These are phyloP conservation scores for Solanum chacoense DNA, from an alignment of 305 asterid genomes.

Conservation along the genomic window DNA sequence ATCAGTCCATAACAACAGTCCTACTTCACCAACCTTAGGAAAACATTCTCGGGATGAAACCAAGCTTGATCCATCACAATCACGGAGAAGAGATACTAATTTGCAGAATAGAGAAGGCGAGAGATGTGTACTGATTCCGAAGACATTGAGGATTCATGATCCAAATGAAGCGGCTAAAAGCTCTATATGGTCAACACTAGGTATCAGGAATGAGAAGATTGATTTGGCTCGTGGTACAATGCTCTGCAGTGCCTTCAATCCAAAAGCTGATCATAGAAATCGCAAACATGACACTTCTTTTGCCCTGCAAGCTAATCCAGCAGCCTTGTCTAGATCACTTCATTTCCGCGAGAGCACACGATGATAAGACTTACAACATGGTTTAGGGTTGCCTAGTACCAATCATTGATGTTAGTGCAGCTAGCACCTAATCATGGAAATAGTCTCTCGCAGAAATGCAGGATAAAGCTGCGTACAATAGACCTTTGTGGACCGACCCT, in stretches of 20 bases:
- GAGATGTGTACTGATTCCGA: conserved; percentile 25
- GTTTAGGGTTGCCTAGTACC: background rate
- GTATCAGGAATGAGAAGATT: conserved; percentile 22
- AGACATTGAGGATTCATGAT: conserved; percentile 48
- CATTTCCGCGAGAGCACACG: conserved; percentile 42
- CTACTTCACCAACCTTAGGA: conserved; percentile 27
- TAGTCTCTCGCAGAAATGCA: background rate
- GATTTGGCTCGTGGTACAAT: conserved; percentile 9
- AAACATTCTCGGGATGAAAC: conserved; percentile 40
- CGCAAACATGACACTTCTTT: conserved; percentile 11
- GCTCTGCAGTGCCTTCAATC: conserved; percentile 26
- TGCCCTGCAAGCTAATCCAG: conserved; percentile 64
- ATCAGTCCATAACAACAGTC: conserved; percentile 1
- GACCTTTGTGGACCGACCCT: background rate
- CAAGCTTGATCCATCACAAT: conserved; percentile 4
- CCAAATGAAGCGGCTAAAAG: conserved; percentile 59
- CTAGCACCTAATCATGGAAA: background rate
- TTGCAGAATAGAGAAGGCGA: conserved; percentile 2
- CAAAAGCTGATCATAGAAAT: conserved; percentile 19
- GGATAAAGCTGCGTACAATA: background rate
- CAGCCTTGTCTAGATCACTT: conserved; percentile 60
- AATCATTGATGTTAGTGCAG: background rate
- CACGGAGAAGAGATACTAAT: background rate
- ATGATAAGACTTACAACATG: background rate
- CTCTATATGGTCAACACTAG: conserved; percentile 50